A percentile compares a stretch with the other conserved stretches of the same genome.
Evolutionary conservation across 805 yeast species (phyloP).

Genomic region (Jamesozyma hellenica): DNA sequence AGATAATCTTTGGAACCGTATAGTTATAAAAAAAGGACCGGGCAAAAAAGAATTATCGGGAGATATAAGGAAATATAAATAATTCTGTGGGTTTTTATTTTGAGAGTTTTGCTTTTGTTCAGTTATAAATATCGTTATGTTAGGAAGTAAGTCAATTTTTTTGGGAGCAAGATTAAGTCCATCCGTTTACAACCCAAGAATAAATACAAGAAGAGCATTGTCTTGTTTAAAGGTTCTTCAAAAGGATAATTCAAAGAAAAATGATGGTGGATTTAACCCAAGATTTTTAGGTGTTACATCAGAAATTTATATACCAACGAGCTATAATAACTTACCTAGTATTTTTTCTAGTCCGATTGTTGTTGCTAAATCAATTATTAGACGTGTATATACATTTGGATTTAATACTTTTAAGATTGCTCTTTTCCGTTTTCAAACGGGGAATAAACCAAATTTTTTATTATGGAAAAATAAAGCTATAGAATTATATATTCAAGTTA

Average conservation of each 20-base stretch:
- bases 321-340: constrained; percentile 37
- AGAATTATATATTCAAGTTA: constrained; percentile 65
- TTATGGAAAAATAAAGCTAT: constrained; percentile 83
- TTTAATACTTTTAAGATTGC: constrained; percentile 63
- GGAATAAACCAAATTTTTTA: constrained; percentile 53
- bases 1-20: no score
- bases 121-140: no score
- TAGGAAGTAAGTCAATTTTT: not conserved
- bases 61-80: no score
- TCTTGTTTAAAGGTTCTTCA: not conserved
- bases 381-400: constrained; percentile 54
- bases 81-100: no score
- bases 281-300: constrained; percentile 34
- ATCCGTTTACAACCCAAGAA: not conserved
- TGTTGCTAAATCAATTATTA: constrained; percentile 39
- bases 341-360: constrained; percentile 33
- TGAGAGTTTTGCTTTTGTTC: no score
- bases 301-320: constrained; percentile 43
- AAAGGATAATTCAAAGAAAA: constrained; percentile 2
- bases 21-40: no score
- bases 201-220: not conserved
- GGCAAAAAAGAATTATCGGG: no score
- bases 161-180: not conserved
- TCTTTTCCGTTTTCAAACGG: constrained; percentile 57
- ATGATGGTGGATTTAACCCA: constrained; percentile 27